Percentiles rank a stretch among this genome's conserved stretches.
phyloP scores from a whole-genome alignment of 2,329 filamentous ascomycete genomes.

The Ophiostoma angusticollis region DNA sequence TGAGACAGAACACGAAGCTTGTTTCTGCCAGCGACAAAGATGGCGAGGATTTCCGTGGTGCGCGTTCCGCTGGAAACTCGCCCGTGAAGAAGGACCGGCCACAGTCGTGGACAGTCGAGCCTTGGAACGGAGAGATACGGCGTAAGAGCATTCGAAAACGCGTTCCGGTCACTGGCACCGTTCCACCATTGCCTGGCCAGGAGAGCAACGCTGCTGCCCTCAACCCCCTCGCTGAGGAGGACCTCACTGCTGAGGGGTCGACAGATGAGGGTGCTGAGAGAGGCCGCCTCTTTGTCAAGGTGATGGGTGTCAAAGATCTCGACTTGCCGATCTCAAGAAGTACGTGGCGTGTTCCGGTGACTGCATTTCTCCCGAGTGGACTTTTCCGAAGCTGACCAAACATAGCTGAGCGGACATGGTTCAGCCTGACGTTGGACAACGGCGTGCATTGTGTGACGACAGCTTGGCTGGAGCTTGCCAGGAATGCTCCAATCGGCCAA shows the following conservation, averaged over 20 bases:
- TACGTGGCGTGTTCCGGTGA: slow-evolving; percentile 32
- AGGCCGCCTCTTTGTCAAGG: slow-evolving; percentile 90
- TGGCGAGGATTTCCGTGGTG: slow-evolving; percentile 38
- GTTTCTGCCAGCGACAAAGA: slow-evolving; percentile 81
- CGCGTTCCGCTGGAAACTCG: slow-evolving; percentile 53
- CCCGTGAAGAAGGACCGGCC: slow-evolving; percentile 66
- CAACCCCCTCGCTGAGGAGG: slow-evolving; percentile 57
- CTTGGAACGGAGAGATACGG: slow-evolving; percentile 77
- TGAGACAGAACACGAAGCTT: slow-evolving; percentile 96
- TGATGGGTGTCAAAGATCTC: slow-evolving; percentile 94
- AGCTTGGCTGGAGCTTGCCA: slow-evolving; percentile 82
- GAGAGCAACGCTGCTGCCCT: slow-evolving; percentile 63
- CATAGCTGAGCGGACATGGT: slow-evolving; percentile 77
- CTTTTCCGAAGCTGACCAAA: slow-evolving; percentile 1
- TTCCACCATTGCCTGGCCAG: slow-evolving; percentile 77
- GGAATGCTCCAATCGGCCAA: slow-evolving; percentile 87
- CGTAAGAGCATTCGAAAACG: slow-evolving; percentile 52
- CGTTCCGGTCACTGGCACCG: slow-evolving; percentile 43
- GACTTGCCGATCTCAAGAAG: slow-evolving; percentile 83
- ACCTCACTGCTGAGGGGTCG: slow-evolving; percentile 40
- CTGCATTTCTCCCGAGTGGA: not conserved
- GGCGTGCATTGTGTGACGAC: slow-evolving; percentile 96
- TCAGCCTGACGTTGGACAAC: slow-evolving; percentile 95
- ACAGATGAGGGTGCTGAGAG: slow-evolving; percentile 73
- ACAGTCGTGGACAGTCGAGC: slow-evolving; percentile 91